Evolutionary conservation across 1,139 yeast species (phyloP), one percentile per base, ranked within the genome.

Genomic region (Geotrichum macrosporum): DNA sequence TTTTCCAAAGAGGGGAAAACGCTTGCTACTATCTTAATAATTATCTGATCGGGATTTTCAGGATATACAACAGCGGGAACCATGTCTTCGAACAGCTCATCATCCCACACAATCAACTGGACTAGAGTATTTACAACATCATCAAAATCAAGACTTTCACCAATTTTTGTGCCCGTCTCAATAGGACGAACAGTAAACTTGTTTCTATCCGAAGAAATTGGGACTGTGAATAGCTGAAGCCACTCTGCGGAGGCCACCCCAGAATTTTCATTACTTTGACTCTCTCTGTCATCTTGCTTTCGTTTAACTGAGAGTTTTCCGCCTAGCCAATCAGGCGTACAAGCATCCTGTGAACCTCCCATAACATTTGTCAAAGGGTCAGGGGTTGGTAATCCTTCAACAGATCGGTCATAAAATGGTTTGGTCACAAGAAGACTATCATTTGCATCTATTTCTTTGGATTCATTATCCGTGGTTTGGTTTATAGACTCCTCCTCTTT

Each of bases 41-140:
- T 26, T 9, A 21, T 30, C 22, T 21, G 47, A 34, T 47, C 50
- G 5, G 44, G 35, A 10, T 47, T 40, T 30, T 47, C 44, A 8
- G 44, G 44, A 5, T 12, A n/a, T 1, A 35, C 31, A 5, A 18
- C 15, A 13, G 49, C 37, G 2, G 65, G 60, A 2, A 58, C 31
- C 4, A 60, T 48, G 27, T 57, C 57, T 4, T 54, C 55, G 16
- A 68, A 50, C 27, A 63, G 54, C 1, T 64, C 64, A 50, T 65
- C 65, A 55, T 74, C 76, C 70, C 74, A 74, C 0, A 73, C 71
- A 15, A 74, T 56, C 42, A 73, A 76, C 35, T 69, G 71, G 8
- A 70, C 56, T n/a, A 72, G 47, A 1, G 62, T 57, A 20, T 63
- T 62, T 12, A 71, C 41, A 6, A 65, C 54, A 8, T 47, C 35